These are phyloP conservation scores for Oenanthe javanica DNA, from an alignment of 140 eudicot genomes.

Conservation along the genomic window DNA sequence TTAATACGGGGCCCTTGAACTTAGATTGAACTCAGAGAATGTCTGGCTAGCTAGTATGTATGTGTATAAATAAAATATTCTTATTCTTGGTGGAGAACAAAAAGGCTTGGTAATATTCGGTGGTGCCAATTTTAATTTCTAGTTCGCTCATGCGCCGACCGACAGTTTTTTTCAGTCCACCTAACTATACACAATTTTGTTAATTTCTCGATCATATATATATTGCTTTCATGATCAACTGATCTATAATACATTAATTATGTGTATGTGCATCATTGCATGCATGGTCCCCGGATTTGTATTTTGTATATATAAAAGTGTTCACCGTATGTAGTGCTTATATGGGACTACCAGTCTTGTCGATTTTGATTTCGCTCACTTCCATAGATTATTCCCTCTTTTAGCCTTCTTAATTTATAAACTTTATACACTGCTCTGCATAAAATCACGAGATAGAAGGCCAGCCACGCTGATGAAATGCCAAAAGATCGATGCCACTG, in stretches of 20 bases:
- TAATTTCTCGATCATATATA: neutral
- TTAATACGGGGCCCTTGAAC: neutral
- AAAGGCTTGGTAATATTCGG: neutral
- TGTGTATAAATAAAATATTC: neutral
- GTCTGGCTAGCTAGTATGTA: neutral
- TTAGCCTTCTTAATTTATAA: no score
- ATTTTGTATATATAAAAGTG: neutral
- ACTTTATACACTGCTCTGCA: no score
- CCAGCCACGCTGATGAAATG: no score
- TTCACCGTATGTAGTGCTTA: neutral
- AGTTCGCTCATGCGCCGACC: constrained; percentile 4
- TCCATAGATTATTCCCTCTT: neutral
- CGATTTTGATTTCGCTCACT: neutral
- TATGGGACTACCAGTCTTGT: constrained; percentile 8
- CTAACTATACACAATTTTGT: neutral
- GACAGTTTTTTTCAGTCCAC: neutral
- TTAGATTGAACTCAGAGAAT: neutral
- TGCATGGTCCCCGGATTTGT: neutral
- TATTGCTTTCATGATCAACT: no score
- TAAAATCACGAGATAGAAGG: no score
- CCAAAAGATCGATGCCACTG: no score
- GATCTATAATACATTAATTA: neutral
- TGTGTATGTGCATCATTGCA: neutral
- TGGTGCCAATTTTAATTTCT: neutral
- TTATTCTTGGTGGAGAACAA: neutral